These are phyloP conservation scores for Colletotrichum cuscutae DNA, from an alignment of 2,329 filamentous ascomycete genomes.

Conservation along the genomic window DNA sequence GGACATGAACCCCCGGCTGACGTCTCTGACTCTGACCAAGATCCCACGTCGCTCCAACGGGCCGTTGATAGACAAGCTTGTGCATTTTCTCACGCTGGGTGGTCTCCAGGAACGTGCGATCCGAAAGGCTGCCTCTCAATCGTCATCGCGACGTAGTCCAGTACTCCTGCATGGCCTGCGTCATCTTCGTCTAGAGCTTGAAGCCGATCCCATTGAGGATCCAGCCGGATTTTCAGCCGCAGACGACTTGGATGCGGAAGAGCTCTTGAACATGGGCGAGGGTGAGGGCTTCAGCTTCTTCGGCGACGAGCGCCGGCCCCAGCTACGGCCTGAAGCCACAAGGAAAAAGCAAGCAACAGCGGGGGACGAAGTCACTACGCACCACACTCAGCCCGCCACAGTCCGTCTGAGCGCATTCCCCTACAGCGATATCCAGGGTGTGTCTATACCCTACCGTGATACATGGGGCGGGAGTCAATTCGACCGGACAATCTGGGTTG, in stretches of 20 bases:
- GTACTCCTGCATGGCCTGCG: constrained; percentile 61
- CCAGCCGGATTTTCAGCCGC: constrained; percentile 42
- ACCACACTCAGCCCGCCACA: constrained; percentile 29
- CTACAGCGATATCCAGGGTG: constrained; percentile 40
- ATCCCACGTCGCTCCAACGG: constrained; percentile 66
- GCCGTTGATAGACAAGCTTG: constrained; percentile 58
- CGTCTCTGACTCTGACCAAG: constrained; percentile 62
- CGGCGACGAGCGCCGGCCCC: constrained; percentile 39
- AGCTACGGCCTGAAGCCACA: not conserved
- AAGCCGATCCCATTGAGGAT: constrained; percentile 53
- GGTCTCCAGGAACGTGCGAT: constrained; percentile 62
- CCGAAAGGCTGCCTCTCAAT: constrained; percentile 38
- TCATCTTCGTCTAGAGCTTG: constrained; percentile 65
- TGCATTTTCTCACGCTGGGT: constrained; percentile 57
- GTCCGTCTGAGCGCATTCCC: constrained; percentile 37
- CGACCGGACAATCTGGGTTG: constrained; percentile 59
- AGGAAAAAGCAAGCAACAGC: constrained; percentile 27
- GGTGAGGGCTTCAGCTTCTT: constrained; percentile 60
- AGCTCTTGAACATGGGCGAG: constrained; percentile 50
- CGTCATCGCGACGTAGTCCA: constrained; percentile 48
- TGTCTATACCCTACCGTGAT: constrained; percentile 41
- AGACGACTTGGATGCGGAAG: constrained; percentile 52
- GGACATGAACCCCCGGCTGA: constrained; percentile 66
- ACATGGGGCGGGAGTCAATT: constrained; percentile 43
- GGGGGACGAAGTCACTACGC: constrained; percentile 25